Conservation (phyloP, 345 rosid species). For the Gossypium thurberi region DNA sequence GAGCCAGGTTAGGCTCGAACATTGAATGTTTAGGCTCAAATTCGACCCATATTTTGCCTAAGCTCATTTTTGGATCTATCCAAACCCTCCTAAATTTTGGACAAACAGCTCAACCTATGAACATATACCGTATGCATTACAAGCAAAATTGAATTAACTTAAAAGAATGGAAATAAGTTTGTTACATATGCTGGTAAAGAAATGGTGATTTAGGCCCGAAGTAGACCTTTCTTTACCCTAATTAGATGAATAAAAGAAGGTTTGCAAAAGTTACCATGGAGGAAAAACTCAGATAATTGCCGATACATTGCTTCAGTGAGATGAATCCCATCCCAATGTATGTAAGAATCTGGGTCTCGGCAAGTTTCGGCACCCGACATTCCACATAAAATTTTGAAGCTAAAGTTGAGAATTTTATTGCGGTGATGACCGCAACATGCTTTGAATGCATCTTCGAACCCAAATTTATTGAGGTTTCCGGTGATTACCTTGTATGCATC, state of each 20-base stretch:
- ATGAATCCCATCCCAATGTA: not conserved
- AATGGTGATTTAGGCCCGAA: too few species aligned
- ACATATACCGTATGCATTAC: too few species aligned
- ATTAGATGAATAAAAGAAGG: not conserved
- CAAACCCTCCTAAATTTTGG: too few species aligned
- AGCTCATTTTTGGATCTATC: rapidly evolving
- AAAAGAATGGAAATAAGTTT: too few species aligned
- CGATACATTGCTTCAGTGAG: not conserved
- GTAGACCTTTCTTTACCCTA: not conserved
- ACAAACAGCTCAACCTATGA: too few species aligned
- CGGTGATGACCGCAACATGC: not conserved
- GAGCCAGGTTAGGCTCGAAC: too few species aligned
- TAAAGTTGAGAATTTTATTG: not conserved
- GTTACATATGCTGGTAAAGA: too few species aligned
- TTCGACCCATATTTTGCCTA: too few species aligned
- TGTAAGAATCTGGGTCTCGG: not conserved
- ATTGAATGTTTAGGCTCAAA: too few species aligned
- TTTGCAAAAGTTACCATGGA: not conserved
- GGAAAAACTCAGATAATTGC: not conserved
- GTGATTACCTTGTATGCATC: not conserved
- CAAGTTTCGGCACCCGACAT: not conserved
- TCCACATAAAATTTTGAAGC: not conserved
- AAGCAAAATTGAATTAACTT: too few species aligned
- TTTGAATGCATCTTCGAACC: not conserved
- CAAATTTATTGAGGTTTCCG: not conserved